Evolutionary conservation across 768 basidiomycete genomes (phyloP).

Genomic region (Termitomyces sp.): DNA sequence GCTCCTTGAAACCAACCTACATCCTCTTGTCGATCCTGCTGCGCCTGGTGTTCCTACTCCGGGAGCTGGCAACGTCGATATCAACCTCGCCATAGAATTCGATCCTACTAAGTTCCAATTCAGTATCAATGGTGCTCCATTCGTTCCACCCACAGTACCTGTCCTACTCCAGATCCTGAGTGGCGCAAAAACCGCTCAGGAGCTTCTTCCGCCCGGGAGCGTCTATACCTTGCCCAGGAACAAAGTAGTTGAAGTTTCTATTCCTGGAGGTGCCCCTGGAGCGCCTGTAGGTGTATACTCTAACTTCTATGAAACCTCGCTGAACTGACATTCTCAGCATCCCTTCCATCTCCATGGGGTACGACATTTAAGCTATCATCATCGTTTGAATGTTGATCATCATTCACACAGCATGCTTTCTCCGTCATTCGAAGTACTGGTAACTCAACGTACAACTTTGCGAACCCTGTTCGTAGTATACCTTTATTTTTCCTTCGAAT

Average conservation of each 20-base stretch:
- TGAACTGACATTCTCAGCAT: background rate
- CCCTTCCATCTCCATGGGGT: conserved; percentile 7
- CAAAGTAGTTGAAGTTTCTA: conserved; percentile 41
- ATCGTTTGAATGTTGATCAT: background rate
- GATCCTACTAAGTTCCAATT: conserved; percentile 17
- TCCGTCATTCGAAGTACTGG: conserved; percentile 38
- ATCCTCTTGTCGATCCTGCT: conserved; percentile 11
- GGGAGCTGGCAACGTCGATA: conserved; percentile 24
- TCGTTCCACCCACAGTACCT: conserved; percentile 41
- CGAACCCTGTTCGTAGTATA: background rate
- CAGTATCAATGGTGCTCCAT: conserved; percentile 31
- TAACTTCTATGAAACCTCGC: conserved; percentile 1
- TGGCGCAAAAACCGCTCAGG: conserved; percentile 44
- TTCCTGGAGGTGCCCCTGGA: conserved; percentile 33
- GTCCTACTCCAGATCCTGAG: conserved; percentile 60
- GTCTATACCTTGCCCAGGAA: conserved; percentile 48
- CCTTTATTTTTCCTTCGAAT: too few species aligned
- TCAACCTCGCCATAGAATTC: conserved; percentile 22
- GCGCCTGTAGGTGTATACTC: conserved; percentile 25
- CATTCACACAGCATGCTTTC: conserved; percentile 32
- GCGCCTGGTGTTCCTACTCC: conserved; percentile 13
- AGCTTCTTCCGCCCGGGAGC: conserved; percentile 46
- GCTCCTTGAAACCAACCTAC: conserved; percentile 28
- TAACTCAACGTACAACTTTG: conserved; percentile 29
- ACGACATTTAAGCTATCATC: background rate